Conservation (phyloP, 2,329 filamentous ascomycete species). For the Microcera coccophila region DNA sequence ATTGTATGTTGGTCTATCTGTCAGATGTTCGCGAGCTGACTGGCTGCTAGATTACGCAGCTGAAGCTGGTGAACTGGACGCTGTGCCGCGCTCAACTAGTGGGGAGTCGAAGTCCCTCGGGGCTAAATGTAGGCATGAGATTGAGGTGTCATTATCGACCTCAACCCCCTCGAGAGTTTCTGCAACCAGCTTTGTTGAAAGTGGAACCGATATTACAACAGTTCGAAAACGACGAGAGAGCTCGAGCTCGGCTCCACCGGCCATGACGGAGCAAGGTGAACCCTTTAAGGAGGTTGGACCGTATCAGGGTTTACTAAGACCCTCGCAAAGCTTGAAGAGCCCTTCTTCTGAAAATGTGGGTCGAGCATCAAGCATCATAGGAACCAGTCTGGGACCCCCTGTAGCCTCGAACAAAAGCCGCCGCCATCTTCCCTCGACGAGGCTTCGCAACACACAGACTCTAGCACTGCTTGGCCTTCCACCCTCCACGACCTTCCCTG, state of each 20-base stretch:
- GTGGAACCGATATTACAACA: background rate
- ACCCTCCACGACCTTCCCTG: conserved; percentile 28
- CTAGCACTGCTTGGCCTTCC: conserved; percentile 26
- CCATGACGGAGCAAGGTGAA: background rate
- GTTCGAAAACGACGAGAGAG: conserved; percentile 1
- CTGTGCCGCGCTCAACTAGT: too few relatives aligned
- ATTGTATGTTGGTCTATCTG: too few relatives aligned
- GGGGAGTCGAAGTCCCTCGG: too few relatives aligned
- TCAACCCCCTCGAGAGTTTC: conserved; percentile 1
- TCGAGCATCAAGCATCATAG: conserved; percentile 6
- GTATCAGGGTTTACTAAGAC: background rate
- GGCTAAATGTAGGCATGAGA: background rate
- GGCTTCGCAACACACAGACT: conserved; percentile 14
- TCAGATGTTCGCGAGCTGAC: too few relatives aligned
- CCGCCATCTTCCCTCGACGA: background rate
- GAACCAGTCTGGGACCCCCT: background rate
- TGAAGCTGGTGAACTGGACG: too few relatives aligned
- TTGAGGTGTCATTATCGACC: background rate
- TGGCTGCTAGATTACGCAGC: too few relatives aligned
- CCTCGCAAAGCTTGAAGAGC: background rate
- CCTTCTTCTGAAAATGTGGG: background rate
- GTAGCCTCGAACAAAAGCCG: background rate
- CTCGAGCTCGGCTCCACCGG: conserved; percentile 10
- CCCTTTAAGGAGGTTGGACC: background rate
- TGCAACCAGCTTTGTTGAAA: background rate